Evolutionary conservation across 441 rosid genomes (phyloP).

Genomic region (Eruca vesicaria): DNA sequence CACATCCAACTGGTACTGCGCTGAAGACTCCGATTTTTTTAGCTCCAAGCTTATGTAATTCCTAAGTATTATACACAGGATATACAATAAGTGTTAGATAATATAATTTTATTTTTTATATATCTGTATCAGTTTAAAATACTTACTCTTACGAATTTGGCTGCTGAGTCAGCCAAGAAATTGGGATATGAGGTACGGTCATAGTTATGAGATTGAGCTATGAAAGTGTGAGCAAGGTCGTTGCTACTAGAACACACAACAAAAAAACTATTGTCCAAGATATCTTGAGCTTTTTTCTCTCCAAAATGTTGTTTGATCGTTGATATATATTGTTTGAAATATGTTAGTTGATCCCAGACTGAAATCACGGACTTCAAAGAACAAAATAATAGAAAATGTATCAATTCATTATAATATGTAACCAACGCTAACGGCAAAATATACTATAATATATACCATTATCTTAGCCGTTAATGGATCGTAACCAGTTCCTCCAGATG

Average conservation of each 20-base stretch:
- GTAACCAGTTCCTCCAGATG: slow-evolving; percentile 50
- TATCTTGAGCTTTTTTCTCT: slow-evolving; percentile 22
- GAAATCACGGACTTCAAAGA: slow-evolving; percentile 25
- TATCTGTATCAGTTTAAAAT: neutral
- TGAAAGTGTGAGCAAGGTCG: slow-evolving; percentile 28
- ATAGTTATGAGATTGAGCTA: slow-evolving; percentile 18
- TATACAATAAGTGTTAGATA: neutral
- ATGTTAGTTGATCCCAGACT: slow-evolving; percentile 30
- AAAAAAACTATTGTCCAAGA: slow-evolving; percentile 24
- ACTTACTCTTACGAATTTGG: slow-evolving; percentile 20
- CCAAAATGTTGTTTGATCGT: slow-evolving; percentile 22
- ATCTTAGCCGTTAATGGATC: slow-evolving; percentile 44
- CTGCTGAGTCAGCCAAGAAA: slow-evolving; percentile 21
- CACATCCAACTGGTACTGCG: slow-evolving; percentile 59
- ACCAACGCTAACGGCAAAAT: neutral
- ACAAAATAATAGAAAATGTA: neutral
- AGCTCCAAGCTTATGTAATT: slow-evolving; percentile 60
- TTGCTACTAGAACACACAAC: slow-evolving; percentile 28
- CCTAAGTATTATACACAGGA: neutral
- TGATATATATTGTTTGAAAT: slow-evolving; percentile 25
- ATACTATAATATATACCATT: slow-evolving; percentile 27
- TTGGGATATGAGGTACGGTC: slow-evolving; percentile 34
- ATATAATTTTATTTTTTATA: neutral
- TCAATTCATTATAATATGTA: neutral
- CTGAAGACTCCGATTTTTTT: slow-evolving; percentile 50